A percentile compares a stretch with the other conserved stretches of the same genome.
Evolutionary conservation across 139 green algal species (phyloP).

Genomic region (Tetraselmis chui): DNA sequence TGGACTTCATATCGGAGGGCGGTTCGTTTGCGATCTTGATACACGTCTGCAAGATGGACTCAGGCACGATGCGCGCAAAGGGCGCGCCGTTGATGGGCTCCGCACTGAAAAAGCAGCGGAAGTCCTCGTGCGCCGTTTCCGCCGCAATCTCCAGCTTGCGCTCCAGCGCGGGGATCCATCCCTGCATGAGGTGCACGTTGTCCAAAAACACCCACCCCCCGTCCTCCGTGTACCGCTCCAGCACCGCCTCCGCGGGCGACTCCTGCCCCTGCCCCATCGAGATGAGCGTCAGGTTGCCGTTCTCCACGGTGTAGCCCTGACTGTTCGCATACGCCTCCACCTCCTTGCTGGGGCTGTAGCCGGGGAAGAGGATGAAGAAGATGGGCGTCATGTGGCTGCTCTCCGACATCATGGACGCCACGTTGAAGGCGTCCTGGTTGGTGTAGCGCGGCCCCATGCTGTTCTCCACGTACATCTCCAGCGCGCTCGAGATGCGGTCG

Average conservation of each 20-base stretch:
- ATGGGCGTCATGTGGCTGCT: constrained; percentile 57
- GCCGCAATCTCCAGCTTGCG: constrained; percentile 75
- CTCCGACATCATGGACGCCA: constrained; percentile 59
- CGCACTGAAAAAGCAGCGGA: constrained; percentile 84
- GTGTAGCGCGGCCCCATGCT: constrained; percentile 53
- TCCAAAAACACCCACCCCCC: constrained; percentile 87
- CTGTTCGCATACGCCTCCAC: constrained; percentile 71
- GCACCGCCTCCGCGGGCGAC: constrained; percentile 60
- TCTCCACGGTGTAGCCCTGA: constrained; percentile 56
- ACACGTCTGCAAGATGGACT: constrained; percentile 75
- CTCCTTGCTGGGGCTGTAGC: constrained; percentile 79
- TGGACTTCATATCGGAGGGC: constrained; percentile 78
- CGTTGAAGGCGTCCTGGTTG: constrained; percentile 68
- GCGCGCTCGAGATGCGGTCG: constrained; percentile 73
- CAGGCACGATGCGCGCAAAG: constrained; percentile 73
- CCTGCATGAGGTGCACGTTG: constrained; percentile 87
- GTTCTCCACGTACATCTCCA: constrained; percentile 51
- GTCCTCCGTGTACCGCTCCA: constrained; percentile 78
- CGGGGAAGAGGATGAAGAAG: constrained; percentile 88
- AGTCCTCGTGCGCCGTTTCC: constrained; percentile 70
- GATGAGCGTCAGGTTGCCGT: constrained; percentile 73
- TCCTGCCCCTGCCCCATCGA: constrained; percentile 84
- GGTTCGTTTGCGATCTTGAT: constrained; percentile 85
- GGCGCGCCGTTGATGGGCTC: constrained; percentile 84
- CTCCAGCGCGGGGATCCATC: constrained; percentile 79